phyloP scores from a whole-genome alignment of 345 rosid genomes.

The Lepidium sativum region DNA sequence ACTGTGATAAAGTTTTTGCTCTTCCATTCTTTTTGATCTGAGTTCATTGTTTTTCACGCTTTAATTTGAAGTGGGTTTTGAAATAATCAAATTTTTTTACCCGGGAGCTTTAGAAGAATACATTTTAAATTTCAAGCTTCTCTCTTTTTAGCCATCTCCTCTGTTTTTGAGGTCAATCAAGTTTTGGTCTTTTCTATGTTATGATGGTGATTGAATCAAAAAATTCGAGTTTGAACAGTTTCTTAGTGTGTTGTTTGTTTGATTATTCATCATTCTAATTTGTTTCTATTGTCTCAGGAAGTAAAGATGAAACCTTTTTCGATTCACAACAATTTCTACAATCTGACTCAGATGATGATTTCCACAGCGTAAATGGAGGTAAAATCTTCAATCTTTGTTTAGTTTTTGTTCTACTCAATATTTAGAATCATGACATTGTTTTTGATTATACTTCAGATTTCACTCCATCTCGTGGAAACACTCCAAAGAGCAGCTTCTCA shows the following conservation, averaged over 20 bases:
- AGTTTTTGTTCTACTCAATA: background rate
- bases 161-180: background rate
- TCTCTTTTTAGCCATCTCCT: background rate
- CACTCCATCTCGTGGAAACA: constrained; percentile 81
- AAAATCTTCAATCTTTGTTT: background rate
- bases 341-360: constrained; percentile 90
- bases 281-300: constrained; percentile 46
- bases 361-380: constrained; percentile 94
- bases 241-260: no score
- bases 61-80: constrained; percentile 8
- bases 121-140: background rate
- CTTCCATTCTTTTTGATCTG: constrained; percentile 5
- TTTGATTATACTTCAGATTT: constrained; percentile 43
- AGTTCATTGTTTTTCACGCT: constrained; percentile 12
- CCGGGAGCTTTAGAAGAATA: background rate
- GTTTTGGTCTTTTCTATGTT: background rate
- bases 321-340: constrained; percentile 76
- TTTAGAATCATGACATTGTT: background rate
- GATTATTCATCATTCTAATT: background rate
- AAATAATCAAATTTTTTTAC: background rate
- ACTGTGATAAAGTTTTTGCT: constrained; percentile 1
- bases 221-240: constrained; percentile 3
- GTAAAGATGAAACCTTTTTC: constrained; percentile 75
- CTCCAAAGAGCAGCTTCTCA: constrained; percentile 59
- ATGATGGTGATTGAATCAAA: constrained; percentile 2